phyloP scores from a whole-genome alignment of 2,329 filamentous ascomycete genomes.

The Ceratocystiopsis sp. region DNA sequence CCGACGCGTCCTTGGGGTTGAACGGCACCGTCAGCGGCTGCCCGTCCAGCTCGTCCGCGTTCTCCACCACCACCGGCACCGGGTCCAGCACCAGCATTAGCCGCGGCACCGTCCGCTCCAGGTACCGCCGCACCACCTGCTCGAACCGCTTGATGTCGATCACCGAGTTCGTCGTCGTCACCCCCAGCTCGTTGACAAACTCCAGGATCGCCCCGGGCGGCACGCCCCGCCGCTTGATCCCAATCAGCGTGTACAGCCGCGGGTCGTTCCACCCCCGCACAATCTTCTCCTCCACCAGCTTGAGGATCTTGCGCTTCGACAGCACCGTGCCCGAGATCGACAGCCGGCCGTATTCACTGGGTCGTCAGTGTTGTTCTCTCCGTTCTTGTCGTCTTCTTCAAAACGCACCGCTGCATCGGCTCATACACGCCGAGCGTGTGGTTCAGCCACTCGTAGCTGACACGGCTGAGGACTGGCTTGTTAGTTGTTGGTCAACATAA shows the following conservation, averaged over 20 bases:
- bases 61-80: slow-evolving; percentile 65
- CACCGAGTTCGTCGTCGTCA: slow-evolving; percentile 64
- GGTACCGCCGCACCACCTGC: slow-evolving; percentile 65
- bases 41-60: slow-evolving; percentile 49
- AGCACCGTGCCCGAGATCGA: slow-evolving; percentile 75
- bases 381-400: too few relatives aligned
- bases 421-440: slow-evolving; percentile 67
- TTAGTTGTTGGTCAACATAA: background rate
- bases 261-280: slow-evolving; percentile 88
- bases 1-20: slow-evolving; percentile 58
- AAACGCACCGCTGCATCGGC: slow-evolving; percentile 65
- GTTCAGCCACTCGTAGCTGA: slow-evolving; percentile 82
- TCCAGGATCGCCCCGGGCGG: slow-evolving; percentile 78
- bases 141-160: slow-evolving; percentile 78
- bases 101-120: slow-evolving; percentile 75
- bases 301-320: slow-evolving; percentile 70
- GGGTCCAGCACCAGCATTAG: slow-evolving; percentile 84
- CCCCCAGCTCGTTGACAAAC: slow-evolving; percentile 82
- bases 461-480: slow-evolving; percentile 13
- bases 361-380: too few relatives aligned
- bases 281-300: slow-evolving; percentile 57
- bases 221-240: slow-evolving; percentile 65
- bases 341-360: slow-evolving; percentile 48
- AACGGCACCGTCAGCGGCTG: slow-evolving; percentile 55
- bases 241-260: slow-evolving; percentile 74